Conservation (phyloP, 148 eudicot species). For the Chenopodium quinoa region DNA sequence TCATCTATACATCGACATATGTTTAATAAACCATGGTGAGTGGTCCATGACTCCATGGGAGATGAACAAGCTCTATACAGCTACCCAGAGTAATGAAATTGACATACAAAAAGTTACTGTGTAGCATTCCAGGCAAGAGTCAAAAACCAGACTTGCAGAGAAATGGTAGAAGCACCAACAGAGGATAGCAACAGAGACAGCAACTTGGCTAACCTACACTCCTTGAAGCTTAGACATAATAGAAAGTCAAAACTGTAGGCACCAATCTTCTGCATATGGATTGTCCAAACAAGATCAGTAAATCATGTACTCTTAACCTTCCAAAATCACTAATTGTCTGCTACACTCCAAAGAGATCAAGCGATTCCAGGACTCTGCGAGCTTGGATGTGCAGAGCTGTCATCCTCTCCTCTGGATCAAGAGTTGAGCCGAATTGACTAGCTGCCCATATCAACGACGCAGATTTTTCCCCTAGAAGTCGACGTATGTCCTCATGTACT, state of each 20-base stretch:
- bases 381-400: constrained; percentile 89
- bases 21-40: neutral
- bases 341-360: constrained; percentile 56
- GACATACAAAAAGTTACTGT: neutral
- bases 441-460: constrained; percentile 98
- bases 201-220: neutral
- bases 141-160: neutral
- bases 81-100: neutral
- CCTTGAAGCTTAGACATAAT: constrained; percentile 6
- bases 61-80: neutral
- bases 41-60: neutral
- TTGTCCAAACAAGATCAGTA: neutral
- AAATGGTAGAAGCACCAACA: constrained; percentile 1
- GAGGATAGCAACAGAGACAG: neutral
- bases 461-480: constrained; percentile 84
- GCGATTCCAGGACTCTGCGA: constrained; percentile 86
- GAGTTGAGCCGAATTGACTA: constrained; percentile 92
- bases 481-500: constrained; percentile 69
- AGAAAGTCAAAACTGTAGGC: neutral
- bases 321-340: neutral
- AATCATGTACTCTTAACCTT: constrained; percentile 3
- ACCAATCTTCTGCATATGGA: neutral
- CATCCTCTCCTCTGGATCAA: constrained; percentile 85
- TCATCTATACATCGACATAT: neutral
- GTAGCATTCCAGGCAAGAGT: neutral